Evolutionary conservation across 1,139 yeast genomes (phyloP).

Genomic region (Pichia sp.): DNA sequence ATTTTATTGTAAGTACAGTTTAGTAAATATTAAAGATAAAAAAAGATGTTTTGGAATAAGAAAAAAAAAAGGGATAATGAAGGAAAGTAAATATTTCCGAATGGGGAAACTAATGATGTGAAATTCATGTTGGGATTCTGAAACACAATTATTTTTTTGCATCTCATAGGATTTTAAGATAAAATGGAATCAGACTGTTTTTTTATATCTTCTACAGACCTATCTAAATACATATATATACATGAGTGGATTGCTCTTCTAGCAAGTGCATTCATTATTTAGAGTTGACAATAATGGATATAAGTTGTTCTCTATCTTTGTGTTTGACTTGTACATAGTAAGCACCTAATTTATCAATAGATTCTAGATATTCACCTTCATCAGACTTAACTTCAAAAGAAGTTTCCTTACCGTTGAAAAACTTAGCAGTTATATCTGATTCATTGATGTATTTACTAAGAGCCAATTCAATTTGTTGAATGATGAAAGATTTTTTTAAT

Average conservation of each 20-base stretch:
- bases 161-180: no score
- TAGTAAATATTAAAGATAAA: no score
- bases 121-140: no score
- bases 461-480: slow-evolving; percentile 12
- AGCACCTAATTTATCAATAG: slow-evolving; percentile 18
- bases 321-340: slow-evolving; percentile 19
- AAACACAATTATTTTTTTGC: no score
- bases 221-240: slow-evolving; percentile 2
- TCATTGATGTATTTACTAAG: slow-evolving; percentile 18
- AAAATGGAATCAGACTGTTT: no score
- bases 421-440: slow-evolving; percentile 14
- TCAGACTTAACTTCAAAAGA: slow-evolving; percentile 11
- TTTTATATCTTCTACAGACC: no score
- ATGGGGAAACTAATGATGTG: no score
- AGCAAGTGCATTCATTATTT: slow-evolving; percentile 1
- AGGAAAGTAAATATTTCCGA: no score
- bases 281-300: slow-evolving; percentile 19
- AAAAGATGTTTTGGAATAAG: background rate
- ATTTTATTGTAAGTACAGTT: background rate
- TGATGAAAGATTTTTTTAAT: slow-evolving; percentile 9
- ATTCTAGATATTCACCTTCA: slow-evolving; percentile 11
- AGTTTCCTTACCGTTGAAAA: slow-evolving; percentile 13
- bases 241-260: background rate
- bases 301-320: slow-evolving; percentile 15
- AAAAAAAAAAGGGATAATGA: background rate